phyloP scores from a whole-genome alignment of 257 asterid genomes.

The Nicotiana otophora region DNA sequence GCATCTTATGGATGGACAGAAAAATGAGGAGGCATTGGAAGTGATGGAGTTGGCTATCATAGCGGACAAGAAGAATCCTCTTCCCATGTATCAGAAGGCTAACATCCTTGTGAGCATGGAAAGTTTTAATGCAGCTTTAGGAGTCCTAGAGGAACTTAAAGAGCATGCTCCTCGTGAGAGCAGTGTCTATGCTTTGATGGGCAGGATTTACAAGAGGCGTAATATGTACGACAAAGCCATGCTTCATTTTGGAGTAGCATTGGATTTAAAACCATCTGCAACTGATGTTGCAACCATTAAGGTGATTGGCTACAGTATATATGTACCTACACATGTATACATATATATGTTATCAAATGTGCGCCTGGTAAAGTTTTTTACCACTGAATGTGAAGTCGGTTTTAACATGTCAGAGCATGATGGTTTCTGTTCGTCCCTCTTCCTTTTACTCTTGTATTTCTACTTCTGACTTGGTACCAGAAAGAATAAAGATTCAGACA shows the following conservation, averaged over 20 bases:
- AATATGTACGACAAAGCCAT: conserved; percentile 74
- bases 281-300: conserved; percentile 92
- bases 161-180: conserved; percentile 89
- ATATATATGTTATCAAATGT: neutral
- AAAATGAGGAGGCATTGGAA: conserved; percentile 69
- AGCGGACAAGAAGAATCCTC: conserved; percentile 95
- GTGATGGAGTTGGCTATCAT: conserved; percentile 82
- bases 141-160: conserved; percentile 92
- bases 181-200: conserved; percentile 94
- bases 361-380: neutral
- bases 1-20: conserved; percentile 37
- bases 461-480: neutral
- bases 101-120: conserved; percentile 86
- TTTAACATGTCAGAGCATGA: neutral
- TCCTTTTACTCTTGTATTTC: neutral
- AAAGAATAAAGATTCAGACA: neutral
- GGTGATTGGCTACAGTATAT: conserved; percentile 34
- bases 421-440: neutral
- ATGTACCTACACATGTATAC: neutral
- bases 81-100: conserved; percentile 94
- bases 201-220: conserved; percentile 71
- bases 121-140: conserved; percentile 69
- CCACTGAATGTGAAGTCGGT: neutral
- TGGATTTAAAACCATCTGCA: conserved; percentile 95
- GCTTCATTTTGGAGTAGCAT: conserved; percentile 90